phyloP scores from a whole-genome alignment of 768 basidiomycete species.

The Pisolithus marmoratus region DNA sequence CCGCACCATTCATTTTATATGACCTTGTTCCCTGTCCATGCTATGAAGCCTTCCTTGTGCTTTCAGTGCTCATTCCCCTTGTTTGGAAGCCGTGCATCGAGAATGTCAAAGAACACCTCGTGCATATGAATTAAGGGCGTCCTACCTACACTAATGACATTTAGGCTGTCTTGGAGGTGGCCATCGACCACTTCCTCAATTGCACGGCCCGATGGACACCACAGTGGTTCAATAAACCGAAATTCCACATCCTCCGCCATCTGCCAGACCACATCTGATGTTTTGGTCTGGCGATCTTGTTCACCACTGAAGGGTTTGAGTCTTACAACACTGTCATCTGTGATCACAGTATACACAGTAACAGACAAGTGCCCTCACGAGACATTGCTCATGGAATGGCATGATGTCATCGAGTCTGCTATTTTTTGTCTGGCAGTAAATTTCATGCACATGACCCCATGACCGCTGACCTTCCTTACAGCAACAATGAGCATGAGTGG shows the following conservation, averaged over 20 bases:
- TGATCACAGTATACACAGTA: conserved; percentile 27
- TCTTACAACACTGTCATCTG: conserved; percentile 36
- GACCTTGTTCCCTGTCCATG: too few relatives aligned
- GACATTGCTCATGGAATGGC: conserved; percentile 26
- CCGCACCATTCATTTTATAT: too few relatives aligned
- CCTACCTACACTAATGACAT: too few relatives aligned
- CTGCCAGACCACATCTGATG: conserved; percentile 25
- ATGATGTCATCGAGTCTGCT: too few relatives aligned
- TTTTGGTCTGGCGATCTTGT: conserved; percentile 35
- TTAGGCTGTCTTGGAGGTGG: conserved; percentile 19
- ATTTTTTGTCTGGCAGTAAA: conserved; percentile 19
- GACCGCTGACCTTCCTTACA: too few relatives aligned
- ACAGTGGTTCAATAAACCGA: conserved; percentile 39
- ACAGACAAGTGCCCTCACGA: conserved; percentile 28
- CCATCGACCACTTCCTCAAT: conserved; percentile 33
- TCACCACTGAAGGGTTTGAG: conserved; percentile 40
- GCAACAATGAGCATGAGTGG: too few relatives aligned
- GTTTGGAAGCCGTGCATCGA: conserved; percentile 33
- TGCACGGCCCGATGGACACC: conserved; percentile 24
- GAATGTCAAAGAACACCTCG: conserved; percentile 28
- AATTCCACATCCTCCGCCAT: too few relatives aligned
- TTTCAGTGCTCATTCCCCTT: too few relatives aligned
- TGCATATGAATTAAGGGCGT: too few relatives aligned
- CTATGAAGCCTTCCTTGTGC: too few relatives aligned
- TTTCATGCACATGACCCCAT: background rate